A percentile compares a stretch with the other conserved stretches of the same genome.
Evolutionary conservation across 169 alveolate genomes (phyloP).

Genomic region (Eimeria zaria): DNA sequence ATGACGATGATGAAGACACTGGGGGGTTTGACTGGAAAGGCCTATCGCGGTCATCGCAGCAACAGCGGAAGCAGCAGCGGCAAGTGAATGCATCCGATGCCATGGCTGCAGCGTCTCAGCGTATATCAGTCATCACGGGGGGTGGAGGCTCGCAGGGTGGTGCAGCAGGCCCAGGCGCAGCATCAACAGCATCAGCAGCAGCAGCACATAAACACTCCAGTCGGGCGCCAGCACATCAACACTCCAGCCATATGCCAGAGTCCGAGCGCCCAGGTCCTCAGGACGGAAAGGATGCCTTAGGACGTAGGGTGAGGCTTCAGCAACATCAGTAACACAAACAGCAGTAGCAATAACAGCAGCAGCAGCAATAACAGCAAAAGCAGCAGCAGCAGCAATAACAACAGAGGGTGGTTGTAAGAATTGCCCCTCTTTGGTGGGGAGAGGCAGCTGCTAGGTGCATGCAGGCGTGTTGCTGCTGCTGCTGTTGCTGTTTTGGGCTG

Average conservation of each 20-base stretch:
- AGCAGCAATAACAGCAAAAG: not conserved
- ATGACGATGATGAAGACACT: constrained; percentile 31
- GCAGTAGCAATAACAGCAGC: not conserved
- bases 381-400: not conserved
- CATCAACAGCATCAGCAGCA: constrained; percentile 56
- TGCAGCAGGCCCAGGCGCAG: not conserved
- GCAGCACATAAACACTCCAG: not conserved
- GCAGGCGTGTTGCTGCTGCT: not conserved
- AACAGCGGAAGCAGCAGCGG: constrained; percentile 47
- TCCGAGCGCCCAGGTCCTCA: constrained; percentile 49
- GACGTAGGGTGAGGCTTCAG: constrained; percentile 43
- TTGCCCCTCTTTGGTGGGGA: too few relatives aligned
- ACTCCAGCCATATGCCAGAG: not conserved
- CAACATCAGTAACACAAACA: not conserved
- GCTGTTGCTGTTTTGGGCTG: not conserved
- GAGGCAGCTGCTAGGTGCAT: not conserved
- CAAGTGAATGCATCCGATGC: constrained; percentile 8
- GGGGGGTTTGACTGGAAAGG: constrained; percentile 65
- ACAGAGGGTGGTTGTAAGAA: too few relatives aligned
- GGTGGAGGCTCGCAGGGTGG: not conserved
- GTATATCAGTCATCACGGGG: constrained; percentile 65
- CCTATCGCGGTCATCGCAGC: constrained; percentile 36
- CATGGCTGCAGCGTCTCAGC: constrained; percentile 57
- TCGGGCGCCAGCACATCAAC: not conserved
- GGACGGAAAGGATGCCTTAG: constrained; percentile 48